A percentile compares a stretch with the other conserved stretches of the same genome.
These are phyloP conservation scores for Mycosphaerella sp. DNA, from an alignment of 2,329 filamentous ascomycete species.

Conservation along the genomic window DNA sequence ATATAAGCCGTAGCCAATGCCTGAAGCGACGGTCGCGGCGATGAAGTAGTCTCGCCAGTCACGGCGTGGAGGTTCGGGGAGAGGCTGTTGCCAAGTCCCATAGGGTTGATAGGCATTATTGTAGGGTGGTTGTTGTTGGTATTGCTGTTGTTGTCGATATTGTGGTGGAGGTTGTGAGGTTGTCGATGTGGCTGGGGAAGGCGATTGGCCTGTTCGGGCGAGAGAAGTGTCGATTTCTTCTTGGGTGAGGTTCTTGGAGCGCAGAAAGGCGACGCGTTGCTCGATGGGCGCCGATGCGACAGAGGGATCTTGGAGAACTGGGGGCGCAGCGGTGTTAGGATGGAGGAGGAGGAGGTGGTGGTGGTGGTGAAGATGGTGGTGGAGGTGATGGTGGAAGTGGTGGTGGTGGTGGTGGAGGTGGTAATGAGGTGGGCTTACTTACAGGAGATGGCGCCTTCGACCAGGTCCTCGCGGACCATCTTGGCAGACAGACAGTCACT, in stretches of 20 bases:
- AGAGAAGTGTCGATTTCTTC: conserved; percentile 88
- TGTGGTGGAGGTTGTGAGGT: conserved; percentile 43
- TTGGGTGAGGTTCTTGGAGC: conserved; percentile 93
- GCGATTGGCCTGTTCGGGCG: conserved; percentile 61
- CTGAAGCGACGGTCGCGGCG: conserved; percentile 91
- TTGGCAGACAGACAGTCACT: conserved; percentile 39
- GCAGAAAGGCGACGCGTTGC: conserved; percentile 84
- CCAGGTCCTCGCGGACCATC: conserved; percentile 90
- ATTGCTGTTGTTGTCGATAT: conserved; percentile 25
- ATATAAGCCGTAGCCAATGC: conserved; percentile 83
- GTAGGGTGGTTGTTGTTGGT: conserved; percentile 25
- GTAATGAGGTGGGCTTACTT: conserved; percentile 22
- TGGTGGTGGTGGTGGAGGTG: neutral
- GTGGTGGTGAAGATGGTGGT: too few species aligned
- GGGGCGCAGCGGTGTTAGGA: conserved; percentile 32
- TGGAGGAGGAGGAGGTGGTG: neutral
- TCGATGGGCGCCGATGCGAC: conserved; percentile 86
- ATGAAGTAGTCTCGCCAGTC: conserved; percentile 99
- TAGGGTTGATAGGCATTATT: conserved; percentile 30
- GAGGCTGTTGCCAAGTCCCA: conserved; percentile 40
- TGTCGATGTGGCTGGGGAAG: conserved; percentile 38
- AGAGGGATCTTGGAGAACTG: conserved; percentile 85
- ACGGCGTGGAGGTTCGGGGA: conserved; percentile 60
- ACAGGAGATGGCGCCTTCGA: conserved; percentile 61
- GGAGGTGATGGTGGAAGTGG: too few species aligned